Evolutionary conservation across 2,329 filamentous ascomycete species (phyloP).

Genomic region (Trichoderma sp.): DNA sequence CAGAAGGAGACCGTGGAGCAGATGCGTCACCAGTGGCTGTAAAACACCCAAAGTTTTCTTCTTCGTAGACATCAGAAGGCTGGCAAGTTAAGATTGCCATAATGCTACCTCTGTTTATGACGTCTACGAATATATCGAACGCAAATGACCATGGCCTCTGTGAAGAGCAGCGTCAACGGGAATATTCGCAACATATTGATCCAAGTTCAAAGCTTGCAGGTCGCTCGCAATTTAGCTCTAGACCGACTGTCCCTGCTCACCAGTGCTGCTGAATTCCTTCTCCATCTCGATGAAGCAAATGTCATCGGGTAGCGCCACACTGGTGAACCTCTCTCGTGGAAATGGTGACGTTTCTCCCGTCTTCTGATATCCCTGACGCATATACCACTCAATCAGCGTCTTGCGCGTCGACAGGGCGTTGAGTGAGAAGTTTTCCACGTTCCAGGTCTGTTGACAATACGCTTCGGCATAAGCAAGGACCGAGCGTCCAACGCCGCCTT

Average conservation of each 20-base stretch:
- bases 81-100: not conserved
- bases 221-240: not conserved
- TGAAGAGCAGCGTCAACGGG: not conserved
- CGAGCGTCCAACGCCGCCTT: slow-evolving; percentile 33
- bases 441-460: slow-evolving; percentile 31
- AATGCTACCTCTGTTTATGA: not conserved
- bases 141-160: not conserved
- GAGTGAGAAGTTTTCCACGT: slow-evolving; percentile 29
- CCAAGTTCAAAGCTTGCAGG: not conserved
- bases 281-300: slow-evolving; percentile 37
- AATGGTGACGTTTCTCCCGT: slow-evolving; percentile 36
- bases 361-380: slow-evolving; percentile 32
- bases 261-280: slow-evolving; percentile 27
- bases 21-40: not conserved
- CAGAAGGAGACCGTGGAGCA: not conserved
- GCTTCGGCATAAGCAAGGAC: slow-evolving; percentile 33
- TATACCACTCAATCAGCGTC: slow-evolving; percentile 37
- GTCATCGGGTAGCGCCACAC: slow-evolving; percentile 27
- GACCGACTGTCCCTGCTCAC: not conserved
- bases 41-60: not conserved
- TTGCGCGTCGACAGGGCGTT: slow-evolving; percentile 35
- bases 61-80: not conserved
- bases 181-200: not conserved
- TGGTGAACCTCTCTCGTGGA: slow-evolving; percentile 26
- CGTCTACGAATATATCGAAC: not conserved